Base-by-base conservation (phyloP, 352 stramenopile species). In the Phytophthora fragariae region DNA sequence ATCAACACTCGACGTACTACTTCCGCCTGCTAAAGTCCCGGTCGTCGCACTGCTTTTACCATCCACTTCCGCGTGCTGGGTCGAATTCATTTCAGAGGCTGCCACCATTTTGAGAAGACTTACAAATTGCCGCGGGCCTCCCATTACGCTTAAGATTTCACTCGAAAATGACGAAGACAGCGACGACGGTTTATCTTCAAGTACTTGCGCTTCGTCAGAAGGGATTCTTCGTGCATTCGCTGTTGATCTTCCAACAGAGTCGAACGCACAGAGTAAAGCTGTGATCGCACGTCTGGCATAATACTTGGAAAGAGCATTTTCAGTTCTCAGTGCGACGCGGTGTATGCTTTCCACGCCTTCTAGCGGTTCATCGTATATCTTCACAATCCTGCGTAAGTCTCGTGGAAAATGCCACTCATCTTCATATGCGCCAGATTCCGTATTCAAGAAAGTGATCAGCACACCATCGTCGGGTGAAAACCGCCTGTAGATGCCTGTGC, bases 401-500 rank as follows among this genome's bases (percentile, higher is more conserved):
- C 82, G 88, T 17, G 90, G 84, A 29, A 76, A 70, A 61, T 93
- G 83, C 86, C 84, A 96, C 68, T 96, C 86, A 41, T 96, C 89
- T 72, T 97, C 90, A 59, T 92, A 95, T 12, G 89, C 89, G 4
- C 90, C 90, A 12, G 88, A 95, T 56, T 97, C 90, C 0, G 86
- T 94, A 67, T 95, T 97, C 17, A 96, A 74, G 47, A 97, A 96
- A 0, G 84, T 93, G 31, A 95, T 79, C 31, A 96, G 67, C 37
- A 97, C 84, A 53, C 86, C 87, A 21, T 94, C 79, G 2, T 91
- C 76, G 17, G 79, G 66, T 4, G 75, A 84, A 70, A 70, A 90
- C 1, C 80, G 75, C 6, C 88, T 78, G 67, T 89, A 94, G 27
- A 93, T 82, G 8, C 90, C 90, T 2, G 88, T 95, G 37, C 89